Evolutionary conservation across 1,139 yeast species (phyloP).

Genomic region (Sugiyamaella novakii): DNA sequence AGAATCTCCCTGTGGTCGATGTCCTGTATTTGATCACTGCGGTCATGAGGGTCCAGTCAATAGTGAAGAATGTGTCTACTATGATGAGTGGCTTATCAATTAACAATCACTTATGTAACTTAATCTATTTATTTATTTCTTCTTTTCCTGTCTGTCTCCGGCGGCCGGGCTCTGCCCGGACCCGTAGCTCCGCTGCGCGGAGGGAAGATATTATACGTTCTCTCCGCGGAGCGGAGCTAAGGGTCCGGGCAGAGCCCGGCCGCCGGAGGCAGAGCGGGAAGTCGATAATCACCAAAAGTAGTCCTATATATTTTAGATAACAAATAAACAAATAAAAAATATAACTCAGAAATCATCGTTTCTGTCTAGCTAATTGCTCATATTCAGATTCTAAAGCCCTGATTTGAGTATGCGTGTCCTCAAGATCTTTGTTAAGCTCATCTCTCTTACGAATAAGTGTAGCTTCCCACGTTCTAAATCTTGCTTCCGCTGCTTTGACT

Average conservation of each 20-base stretch:
- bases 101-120: slow-evolving; percentile 7
- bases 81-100: slow-evolving; percentile 41
- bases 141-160: slow-evolving; percentile 9
- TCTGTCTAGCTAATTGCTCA: slow-evolving; percentile 33
- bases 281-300: not conserved
- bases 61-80: slow-evolving; percentile 41
- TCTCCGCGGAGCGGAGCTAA: slow-evolving; percentile 7
- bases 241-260: slow-evolving; percentile 11
- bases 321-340: not conserved
- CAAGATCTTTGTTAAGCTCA: slow-evolving; percentile 90
- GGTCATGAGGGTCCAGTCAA: slow-evolving; percentile 41
- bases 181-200: slow-evolving; percentile 12
- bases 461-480: slow-evolving; percentile 98
- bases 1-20: slow-evolving; percentile 44
- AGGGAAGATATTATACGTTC: not conserved
- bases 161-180: slow-evolving; percentile 16
- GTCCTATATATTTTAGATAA: slow-evolving; percentile 9
- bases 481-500: slow-evolving; percentile 93
- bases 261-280: slow-evolving; percentile 3
- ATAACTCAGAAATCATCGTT: slow-evolving; percentile 22
- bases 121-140: slow-evolving; percentile 16
- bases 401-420: slow-evolving; percentile 65
- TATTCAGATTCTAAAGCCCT: slow-evolving; percentile 42
- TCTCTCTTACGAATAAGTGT: slow-evolving; percentile 93
- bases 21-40: slow-evolving; percentile 40